Conservation (phyloP, 345 rosid species). For the Nasturtium officinale region DNA sequence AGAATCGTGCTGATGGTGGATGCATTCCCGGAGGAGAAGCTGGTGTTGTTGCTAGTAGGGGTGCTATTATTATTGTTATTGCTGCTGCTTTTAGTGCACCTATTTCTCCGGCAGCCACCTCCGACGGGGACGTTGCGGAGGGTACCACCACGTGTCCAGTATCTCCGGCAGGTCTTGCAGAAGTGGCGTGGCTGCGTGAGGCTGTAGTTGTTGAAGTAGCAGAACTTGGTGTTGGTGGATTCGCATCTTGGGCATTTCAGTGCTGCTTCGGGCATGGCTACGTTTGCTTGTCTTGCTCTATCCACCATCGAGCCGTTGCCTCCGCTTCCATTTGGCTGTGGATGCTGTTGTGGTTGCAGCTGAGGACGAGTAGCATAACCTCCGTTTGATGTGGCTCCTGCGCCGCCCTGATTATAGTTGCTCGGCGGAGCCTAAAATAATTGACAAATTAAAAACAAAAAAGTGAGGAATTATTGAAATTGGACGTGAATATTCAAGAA, state of each 20-base stretch:
- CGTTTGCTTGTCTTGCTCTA: slow-evolving; percentile 82
- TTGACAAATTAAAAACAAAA: slow-evolving; percentile 15
- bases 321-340: slow-evolving; percentile 51
- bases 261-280: slow-evolving; percentile 77
- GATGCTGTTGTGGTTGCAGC: slow-evolving; percentile 56
- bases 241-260: slow-evolving; percentile 94
- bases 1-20: slow-evolving; percentile 42
- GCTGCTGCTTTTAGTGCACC: slow-evolving; percentile 62
- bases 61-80: slow-evolving; percentile 31
- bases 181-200: slow-evolving; percentile 98
- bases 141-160: slow-evolving; percentile 98
- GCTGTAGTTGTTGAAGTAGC: slow-evolving; percentile 97
- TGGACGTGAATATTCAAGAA: slow-evolving; percentile 49
- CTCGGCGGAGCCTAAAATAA: slow-evolving; percentile 35
- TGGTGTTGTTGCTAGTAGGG: slow-evolving; percentile 37
- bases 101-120: slow-evolving; percentile 91
- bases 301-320: slow-evolving; percentile 82
- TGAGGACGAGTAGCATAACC: slow-evolving; percentile 54
- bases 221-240: slow-evolving; percentile 90
- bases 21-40: slow-evolving; percentile 36
- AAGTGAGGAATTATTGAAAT: slow-evolving; percentile 51
- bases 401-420: slow-evolving; percentile 49
- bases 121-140: slow-evolving; percentile 90
- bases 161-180: slow-evolving; percentile 93
- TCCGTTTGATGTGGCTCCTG: slow-evolving; percentile 44